Evolutionary conservation across 2,329 filamentous ascomycete species (phyloP).

Genomic region (Capronia epimyces): DNA sequence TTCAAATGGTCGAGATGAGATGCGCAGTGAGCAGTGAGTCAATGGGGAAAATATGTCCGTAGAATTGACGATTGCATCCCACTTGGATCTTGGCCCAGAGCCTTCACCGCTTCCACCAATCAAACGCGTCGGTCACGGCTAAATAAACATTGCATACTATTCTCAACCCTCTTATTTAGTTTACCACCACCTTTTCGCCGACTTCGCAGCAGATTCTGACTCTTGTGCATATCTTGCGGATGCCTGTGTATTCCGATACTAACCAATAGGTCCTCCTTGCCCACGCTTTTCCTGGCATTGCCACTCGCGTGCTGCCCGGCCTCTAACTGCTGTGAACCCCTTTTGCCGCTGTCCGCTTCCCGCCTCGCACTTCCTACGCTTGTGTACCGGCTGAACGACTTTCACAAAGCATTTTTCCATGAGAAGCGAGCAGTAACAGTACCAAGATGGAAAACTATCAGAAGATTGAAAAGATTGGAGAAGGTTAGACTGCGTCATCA

Average conservation of each 20-base stretch:
- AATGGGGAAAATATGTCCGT: conserved; percentile 1
- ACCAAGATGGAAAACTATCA: conserved; percentile 83
- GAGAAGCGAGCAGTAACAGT: conserved; percentile 1
- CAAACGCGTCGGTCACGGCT: conserved; percentile 11
- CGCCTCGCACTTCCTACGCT: not conserved
- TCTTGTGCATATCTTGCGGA: not conserved
- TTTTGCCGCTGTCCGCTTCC: not conserved
- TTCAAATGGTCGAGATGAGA: not conserved
- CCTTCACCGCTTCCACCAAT: conserved; percentile 10
- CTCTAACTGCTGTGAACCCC: not conserved
- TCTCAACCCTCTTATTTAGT: not conserved
- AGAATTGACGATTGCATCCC: not conserved
- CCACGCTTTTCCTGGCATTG: not conserved
- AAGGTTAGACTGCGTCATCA: conserved; percentile 60
- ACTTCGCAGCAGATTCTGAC: not conserved
- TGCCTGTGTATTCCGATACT: not conserved
- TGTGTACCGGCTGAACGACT: not conserved
- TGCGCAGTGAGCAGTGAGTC: not conserved
- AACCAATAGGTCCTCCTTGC: conserved; percentile 1
- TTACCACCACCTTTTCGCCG: not conserved
- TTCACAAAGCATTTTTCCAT: not conserved
- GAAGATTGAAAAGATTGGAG: conserved; percentile 93
- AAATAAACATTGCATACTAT: conserved; percentile 16
- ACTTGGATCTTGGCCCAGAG: conserved; percentile 9
- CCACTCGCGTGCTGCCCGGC: not conserved